A percentile compares a stretch with the other conserved stretches of the same genome.
Conservation (phyloP, 495 filamentous ascomycete species). For the Pyrenopolyporus hunteri region DNA sequence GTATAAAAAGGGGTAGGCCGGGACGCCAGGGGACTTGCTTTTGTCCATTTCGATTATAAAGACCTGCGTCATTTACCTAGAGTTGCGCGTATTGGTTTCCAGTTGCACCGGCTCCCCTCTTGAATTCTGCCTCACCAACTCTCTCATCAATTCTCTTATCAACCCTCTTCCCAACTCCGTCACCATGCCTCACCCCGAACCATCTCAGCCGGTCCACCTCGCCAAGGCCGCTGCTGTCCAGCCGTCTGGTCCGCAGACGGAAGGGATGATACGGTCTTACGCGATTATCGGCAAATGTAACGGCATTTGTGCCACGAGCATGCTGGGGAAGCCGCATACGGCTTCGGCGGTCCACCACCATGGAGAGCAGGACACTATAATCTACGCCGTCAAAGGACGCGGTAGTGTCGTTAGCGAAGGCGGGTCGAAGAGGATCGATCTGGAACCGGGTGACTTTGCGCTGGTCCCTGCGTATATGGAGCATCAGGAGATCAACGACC, state of each 20-base stretch:
- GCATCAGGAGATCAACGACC: slow-evolving; percentile 64
- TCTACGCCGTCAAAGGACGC: slow-evolving; percentile 57
- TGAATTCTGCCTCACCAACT: background rate
- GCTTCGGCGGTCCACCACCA: slow-evolving; percentile 60
- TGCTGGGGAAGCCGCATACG: slow-evolving; percentile 61
- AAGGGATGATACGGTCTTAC: slow-evolving; percentile 60
- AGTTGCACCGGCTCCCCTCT: background rate
- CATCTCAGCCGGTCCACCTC: slow-evolving; percentile 39
- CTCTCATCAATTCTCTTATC: background rate
- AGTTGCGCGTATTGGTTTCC: background rate
- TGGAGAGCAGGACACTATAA: slow-evolving; percentile 61
- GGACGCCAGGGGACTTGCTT: background rate
- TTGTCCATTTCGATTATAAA: background rate
- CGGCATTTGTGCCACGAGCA: slow-evolving; percentile 54
- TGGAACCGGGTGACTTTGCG: slow-evolving; percentile 60
- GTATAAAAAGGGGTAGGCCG: background rate
- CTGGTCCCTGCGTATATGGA: slow-evolving; percentile 61
- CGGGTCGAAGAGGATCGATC: slow-evolving; percentile 47
- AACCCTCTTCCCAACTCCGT: background rate
- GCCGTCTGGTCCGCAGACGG: slow-evolving; percentile 51
- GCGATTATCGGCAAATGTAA: slow-evolving; percentile 58
- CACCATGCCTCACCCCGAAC: slow-evolving; percentile 35
- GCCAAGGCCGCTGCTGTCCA: slow-evolving; percentile 36
- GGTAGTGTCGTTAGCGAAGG: slow-evolving; percentile 52
- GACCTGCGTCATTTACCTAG: background rate